Evolutionary conservation across 768 basidiomycete genomes (phyloP), one percentile per base, ranked within the genome.

Genomic region (Boletus reticuloceps): DNA sequence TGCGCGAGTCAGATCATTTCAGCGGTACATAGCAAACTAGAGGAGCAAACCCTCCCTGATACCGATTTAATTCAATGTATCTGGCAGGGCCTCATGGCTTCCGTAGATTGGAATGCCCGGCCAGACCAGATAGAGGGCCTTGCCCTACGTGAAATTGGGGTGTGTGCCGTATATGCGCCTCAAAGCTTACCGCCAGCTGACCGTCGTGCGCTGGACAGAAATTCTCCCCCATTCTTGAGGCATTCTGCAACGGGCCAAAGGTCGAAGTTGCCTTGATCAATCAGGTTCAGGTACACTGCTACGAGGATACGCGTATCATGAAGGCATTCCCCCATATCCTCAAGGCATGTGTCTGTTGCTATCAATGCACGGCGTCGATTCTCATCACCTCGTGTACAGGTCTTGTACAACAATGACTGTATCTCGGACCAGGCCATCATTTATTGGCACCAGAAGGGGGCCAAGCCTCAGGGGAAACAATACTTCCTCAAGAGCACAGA

Each of bases 391-490:
- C 42, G n/a, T 51, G 32, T 19, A 41, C 64, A 94, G 91, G 88
- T 95, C 63, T 79, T 98, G 72, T 98, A 97, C 77, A 95, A 95
- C 76, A 86, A 90, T 65, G 96, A 99, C 65, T 94, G 94, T 73
- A 81, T 98, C 63, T 91, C 94, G 52, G 94, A 95, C 67, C 89
- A 95, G 68, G 94, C 95, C 57, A 95, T 99, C 66, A 89, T 98
- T 56, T 98, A 97, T 73, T 99, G 96, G 96, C 79, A 93, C 74
- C 88, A 91, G 75, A 99, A 99, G 75, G 96, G 97, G 49, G 89
- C 94, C 46, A 97, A 94, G 74, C 84, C 93, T 1, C 92, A 98
- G 72, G 96, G 95, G 47, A 86, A 89, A 67, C 94, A 97, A 72
- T 90, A 94, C 71, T 98, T 99, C 80, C 75, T 98, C 63, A 95